Evolutionary conservation across 305 asterid species (phyloP), one percentile per base, ranked within the genome.

Genomic region (Ajuga reptans): DNA sequence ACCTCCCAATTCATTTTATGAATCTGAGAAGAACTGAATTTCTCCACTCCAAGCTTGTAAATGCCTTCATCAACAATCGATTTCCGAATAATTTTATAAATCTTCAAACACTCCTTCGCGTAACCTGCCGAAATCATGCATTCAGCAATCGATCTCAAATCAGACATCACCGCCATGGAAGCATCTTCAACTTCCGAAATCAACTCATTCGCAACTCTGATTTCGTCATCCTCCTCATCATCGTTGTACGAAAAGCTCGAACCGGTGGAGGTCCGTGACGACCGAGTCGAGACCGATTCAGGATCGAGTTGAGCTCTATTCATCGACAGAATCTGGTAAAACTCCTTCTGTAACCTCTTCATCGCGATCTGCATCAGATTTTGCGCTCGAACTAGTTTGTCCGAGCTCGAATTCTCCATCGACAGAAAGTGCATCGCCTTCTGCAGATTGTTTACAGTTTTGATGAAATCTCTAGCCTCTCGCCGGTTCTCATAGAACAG

Each of bases 121-220:
- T 89, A 88, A 3, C 96, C 96, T 2, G 84, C 64, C 7, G 89
- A 80, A n/a, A 84, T 92, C 98, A 92, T 92, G 51, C 96, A 92
- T 10, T 89, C 96, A 0, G 95, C 96, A 3, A 92, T 86, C 51
- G 73, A 10, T 70, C 77, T 73, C 84, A 89, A 36, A 72, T 92
- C 96, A 72, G 80, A 78, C 96, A 87, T 89, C 29, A 79, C 85
- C 8, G 49, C 12, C 42, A 16, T 60, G 0, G 92, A 86, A 27
- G 62, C 86, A 54, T 84, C 95, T 17, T 88, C 98, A 1, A 82
- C 89, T 56, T 84, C 87, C 0, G 86, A 24, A 49, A 86, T 79
- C 11, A 84, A 74, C 16, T 64, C 77, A 3, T 77, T 78, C 9
- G 78, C 84, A 8, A 9, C 55, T 1, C 29, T 24, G 12, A 24